Evolutionary conservation across 2,329 filamentous ascomycete genomes (phyloP).

Genomic region (Penicillium hesseltinei): DNA sequence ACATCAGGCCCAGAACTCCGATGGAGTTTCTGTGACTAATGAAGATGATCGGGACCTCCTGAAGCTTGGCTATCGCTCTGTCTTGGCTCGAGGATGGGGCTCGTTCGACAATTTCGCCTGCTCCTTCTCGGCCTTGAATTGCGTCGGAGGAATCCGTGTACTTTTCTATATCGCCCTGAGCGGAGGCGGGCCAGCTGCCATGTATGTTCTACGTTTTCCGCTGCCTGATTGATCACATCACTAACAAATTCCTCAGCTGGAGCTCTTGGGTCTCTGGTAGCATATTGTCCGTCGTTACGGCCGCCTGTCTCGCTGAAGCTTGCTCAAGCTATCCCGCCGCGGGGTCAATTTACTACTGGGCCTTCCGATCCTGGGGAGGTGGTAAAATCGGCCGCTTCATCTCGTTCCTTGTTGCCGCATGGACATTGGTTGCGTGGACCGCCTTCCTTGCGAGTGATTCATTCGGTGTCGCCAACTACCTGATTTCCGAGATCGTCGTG

Average conservation of each 20-base stretch:
- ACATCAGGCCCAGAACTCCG: slow-evolving; percentile 1
- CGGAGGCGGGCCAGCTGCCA: slow-evolving; percentile 25
- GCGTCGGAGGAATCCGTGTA: slow-evolving; percentile 30
- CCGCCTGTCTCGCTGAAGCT: slow-evolving; percentile 31
- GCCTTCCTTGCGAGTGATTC: slow-evolving; percentile 30
- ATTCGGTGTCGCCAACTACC: slow-evolving; percentile 29
- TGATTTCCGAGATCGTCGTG: slow-evolving; percentile 40
- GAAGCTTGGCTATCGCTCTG: slow-evolving; percentile 27
- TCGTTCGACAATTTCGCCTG: slow-evolving; percentile 30
- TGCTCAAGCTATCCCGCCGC: slow-evolving; percentile 33
- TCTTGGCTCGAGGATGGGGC: slow-evolving; percentile 28
- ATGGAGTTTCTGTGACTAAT: slow-evolving; percentile 16
- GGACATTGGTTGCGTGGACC: slow-evolving; percentile 57
- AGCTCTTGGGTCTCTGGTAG: slow-evolving; percentile 27
- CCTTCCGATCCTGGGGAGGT: slow-evolving; percentile 30
- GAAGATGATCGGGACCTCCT: slow-evolving; percentile 29
- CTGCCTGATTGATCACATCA: background rate
- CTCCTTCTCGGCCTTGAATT: slow-evolving; percentile 29
- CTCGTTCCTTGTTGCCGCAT: slow-evolving; percentile 54
- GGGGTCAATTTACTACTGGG: slow-evolving; percentile 35
- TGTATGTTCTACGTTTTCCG: slow-evolving; percentile 13
- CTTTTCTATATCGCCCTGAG: slow-evolving; percentile 30
- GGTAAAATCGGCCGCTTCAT: slow-evolving; percentile 33
- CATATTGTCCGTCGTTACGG: slow-evolving; percentile 27
- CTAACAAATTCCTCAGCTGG: slow-evolving; percentile 10